These are phyloP conservation scores for Bisporella sp. DNA, from an alignment of 2,329 filamentous ascomycete genomes.

Conservation along the genomic window DNA sequence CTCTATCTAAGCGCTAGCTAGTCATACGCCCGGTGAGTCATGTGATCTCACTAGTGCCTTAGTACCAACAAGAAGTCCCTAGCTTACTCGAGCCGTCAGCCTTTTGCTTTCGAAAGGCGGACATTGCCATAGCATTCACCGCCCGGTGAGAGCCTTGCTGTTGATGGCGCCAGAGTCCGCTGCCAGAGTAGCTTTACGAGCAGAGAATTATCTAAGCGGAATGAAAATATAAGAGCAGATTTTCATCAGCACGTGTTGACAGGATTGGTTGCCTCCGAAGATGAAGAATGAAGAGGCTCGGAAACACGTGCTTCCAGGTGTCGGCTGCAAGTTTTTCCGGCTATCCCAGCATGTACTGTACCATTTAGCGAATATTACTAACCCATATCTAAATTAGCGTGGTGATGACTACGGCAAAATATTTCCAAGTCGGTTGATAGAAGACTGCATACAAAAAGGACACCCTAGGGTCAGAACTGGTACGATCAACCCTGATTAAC, in stretches of 20 bases:
- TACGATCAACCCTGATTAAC: too few relatives aligned
- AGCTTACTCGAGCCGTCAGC: conserved; percentile 9
- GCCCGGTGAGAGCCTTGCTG: conserved; percentile 6
- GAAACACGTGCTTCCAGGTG: background rate
- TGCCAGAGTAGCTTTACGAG: conserved; percentile 7
- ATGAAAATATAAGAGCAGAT: conserved; percentile 5
- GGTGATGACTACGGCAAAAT: too few relatives aligned
- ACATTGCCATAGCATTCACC: conserved; percentile 9
- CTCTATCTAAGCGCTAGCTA: too few relatives aligned
- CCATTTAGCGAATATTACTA: too few relatives aligned
- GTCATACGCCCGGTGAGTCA: too few relatives aligned
- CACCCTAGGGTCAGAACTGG: too few relatives aligned
- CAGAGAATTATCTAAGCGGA: conserved; percentile 4
- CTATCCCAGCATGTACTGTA: background rate
- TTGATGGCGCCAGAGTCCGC: conserved; percentile 6
- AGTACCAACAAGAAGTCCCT: too few relatives aligned
- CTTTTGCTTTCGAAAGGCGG: conserved; percentile 12
- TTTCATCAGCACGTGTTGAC: conserved; percentile 8
- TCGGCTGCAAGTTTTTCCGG: background rate
- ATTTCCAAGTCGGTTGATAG: too few relatives aligned
- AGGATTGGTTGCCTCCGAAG: conserved; percentile 1
- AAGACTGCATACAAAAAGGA: too few relatives aligned
- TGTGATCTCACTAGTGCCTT: too few relatives aligned
- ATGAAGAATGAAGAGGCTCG: conserved; percentile 2
- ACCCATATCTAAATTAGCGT: too few relatives aligned